Base-by-base conservation (phyloP, 179 eudicot species). In the Pouteria campechiana region DNA sequence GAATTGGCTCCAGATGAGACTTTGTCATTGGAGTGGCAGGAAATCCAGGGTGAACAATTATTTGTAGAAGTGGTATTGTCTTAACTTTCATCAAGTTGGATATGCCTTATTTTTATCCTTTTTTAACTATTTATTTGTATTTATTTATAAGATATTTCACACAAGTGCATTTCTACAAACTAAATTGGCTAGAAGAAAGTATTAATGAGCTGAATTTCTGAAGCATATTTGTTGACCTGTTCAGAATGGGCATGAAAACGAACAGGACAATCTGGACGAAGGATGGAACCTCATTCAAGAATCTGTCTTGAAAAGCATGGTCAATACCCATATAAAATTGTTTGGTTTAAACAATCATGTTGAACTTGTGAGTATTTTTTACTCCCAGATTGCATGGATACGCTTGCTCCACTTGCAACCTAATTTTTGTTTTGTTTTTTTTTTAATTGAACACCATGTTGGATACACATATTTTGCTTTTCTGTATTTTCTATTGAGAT, bases 11-110 rank as follows among this genome's bases (percentile, higher is more conserved):
- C 72, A 17, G 63, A 49, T 28, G 94, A 80, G 41, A 65, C 66
- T 42, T 77, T 78, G 44, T 57, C 60, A 18, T n/a, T n/a, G n/a
- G 96, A 92, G 54, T 87, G 99, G 99, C 80, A 80, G 52, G 96
- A 83, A 15, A 65, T 72, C 44, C 53, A 75, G 40, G 47, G 46
- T 13, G 83, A 59, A 28, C 78, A 83, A 54, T 88, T 69, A 18
- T 44, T 40, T 17, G 27, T 14, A 45, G 69, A 54, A 49, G 62
- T 49, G 76, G 93, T 82, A 55, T 56, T 19, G 35, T 10, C 15
- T 47, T 36, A n/a, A n/a, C n/a, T n/a, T n/a, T n/a, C n/a, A n/a
- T n/a, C n/a, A n/a, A n/a, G n/a, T n/a, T n/a, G n/a, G n/a, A n/a
- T n/a, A 41, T 34, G 17, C 18, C 6, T 2, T 38, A 10, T 8